Conservation (phyloP, 768 basidiomycete genomes). For the Termitomyces sp. region DNA sequence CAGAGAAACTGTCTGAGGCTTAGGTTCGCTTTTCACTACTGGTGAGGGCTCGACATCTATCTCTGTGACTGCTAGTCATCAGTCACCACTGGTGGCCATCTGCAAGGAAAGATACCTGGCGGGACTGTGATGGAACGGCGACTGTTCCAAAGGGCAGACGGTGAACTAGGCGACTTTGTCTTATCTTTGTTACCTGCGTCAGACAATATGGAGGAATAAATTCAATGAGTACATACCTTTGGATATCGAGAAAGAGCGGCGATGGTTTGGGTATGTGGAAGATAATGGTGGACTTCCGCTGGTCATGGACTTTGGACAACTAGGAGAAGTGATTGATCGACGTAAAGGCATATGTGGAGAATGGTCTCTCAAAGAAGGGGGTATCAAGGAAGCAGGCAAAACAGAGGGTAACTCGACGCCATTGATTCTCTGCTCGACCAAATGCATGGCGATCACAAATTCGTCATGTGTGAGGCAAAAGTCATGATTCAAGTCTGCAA, state of each 20-base stretch:
- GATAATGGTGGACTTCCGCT: slow-evolving; percentile 2
- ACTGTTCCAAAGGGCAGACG: not conserved
- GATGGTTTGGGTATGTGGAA: slow-evolving; percentile 9
- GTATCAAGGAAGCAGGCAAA: slow-evolving; percentile 29
- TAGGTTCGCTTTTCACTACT: not conserved
- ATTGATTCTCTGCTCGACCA: slow-evolving; percentile 26
- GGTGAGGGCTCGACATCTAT: not conserved
- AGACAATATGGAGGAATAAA: not conserved
- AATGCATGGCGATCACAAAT: slow-evolving; percentile 34
- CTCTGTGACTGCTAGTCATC: not conserved
- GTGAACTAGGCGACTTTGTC: not conserved
- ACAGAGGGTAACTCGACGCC: slow-evolving; percentile 28
- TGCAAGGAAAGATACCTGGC: not conserved
- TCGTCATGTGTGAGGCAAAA: slow-evolving; percentile 31
- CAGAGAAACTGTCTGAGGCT: not conserved
- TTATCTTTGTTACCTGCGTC: not conserved
- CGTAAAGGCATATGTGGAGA: slow-evolving; percentile 1
- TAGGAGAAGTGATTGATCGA: not conserved
- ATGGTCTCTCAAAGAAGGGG: slow-evolving; percentile 20
- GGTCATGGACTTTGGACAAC: not conserved
- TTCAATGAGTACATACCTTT: not conserved
- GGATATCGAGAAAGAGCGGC: not conserved
- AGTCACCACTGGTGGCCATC: not conserved
- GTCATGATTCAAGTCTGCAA: slow-evolving; percentile 30
- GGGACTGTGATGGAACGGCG: not conserved